phyloP scores from a whole-genome alignment of 2,329 filamentous ascomycete species.

The Talaromyces sp. region DNA sequence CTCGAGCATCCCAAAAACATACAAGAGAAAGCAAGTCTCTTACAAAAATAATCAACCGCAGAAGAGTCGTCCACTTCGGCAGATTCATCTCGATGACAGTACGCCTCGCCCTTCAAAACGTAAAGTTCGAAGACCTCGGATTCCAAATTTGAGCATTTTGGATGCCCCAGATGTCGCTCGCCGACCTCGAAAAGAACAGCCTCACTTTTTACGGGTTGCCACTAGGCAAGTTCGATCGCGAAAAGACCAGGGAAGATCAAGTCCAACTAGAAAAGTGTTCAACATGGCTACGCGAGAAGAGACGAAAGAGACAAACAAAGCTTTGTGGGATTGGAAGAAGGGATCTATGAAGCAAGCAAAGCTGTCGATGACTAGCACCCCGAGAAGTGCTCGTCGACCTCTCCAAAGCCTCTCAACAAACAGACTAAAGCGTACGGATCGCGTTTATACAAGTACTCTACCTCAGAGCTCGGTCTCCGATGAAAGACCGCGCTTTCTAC shows the following conservation, averaged over 20 bases:
- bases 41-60: slow-evolving; percentile 6
- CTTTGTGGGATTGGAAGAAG: slow-evolving; percentile 51
- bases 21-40: background rate
- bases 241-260: slow-evolving; percentile 50
- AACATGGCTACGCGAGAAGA: slow-evolving; percentile 52
- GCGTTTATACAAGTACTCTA: background rate
- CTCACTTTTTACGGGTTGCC: slow-evolving; percentile 57
- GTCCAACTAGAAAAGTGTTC: slow-evolving; percentile 52
- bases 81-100: slow-evolving; percentile 37
- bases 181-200: slow-evolving; percentile 33
- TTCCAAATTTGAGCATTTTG: slow-evolving; percentile 47
- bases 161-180: slow-evolving; percentile 45
- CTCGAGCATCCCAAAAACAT: slow-evolving; percentile 12
- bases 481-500: background rate
- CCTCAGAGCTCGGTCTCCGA: background rate
- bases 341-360: slow-evolving; percentile 41
- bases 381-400: slow-evolving; percentile 23
- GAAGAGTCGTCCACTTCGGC: slow-evolving; percentile 29
- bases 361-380: slow-evolving; percentile 20
- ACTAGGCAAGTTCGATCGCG: slow-evolving; percentile 50
- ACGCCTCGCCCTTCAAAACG: slow-evolving; percentile 25
- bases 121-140: slow-evolving; percentile 23
- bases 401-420: slow-evolving; percentile 25
- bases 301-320: slow-evolving; percentile 52
- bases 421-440: slow-evolving; percentile 13